These are phyloP conservation scores for Syzygium oleosum DNA, from an alignment of 345 rosid species.

Conservation along the genomic window DNA sequence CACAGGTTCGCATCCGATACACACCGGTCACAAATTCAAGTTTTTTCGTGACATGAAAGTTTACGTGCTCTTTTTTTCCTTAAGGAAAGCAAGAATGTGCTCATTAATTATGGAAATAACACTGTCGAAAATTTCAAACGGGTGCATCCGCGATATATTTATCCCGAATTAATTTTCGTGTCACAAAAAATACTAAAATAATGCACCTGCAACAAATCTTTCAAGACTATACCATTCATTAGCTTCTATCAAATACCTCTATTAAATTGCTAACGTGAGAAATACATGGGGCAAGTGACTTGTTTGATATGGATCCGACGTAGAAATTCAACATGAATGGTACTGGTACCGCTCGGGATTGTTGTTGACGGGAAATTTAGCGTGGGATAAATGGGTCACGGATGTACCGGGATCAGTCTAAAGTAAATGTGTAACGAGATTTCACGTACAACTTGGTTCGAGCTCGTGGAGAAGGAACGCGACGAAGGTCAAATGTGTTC, in stretches of 20 bases:
- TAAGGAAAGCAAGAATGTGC: not conserved
- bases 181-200: not conserved
- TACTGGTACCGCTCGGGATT: no score
- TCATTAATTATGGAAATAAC: not conserved
- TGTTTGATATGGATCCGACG: no score
- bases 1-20: not conserved
- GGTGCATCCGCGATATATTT: not conserved
- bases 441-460: not conserved
- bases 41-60: not conserved
- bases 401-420: no score
- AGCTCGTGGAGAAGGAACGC: not conserved
- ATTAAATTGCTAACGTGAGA: no score
- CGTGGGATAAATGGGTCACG: no score
- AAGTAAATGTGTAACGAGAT: no score
- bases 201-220: not conserved
- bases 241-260: not conserved
- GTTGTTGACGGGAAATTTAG: no score
- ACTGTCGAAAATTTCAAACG: not conserved
- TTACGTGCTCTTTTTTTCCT: not conserved
- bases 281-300: not conserved
- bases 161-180: not conserved
- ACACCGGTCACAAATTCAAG: not conserved
- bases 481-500: not conserved
- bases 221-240: no score
- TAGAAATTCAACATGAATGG: no score